These are phyloP conservation scores for Neurospora sp. DNA, from an alignment of 495 filamentous ascomycete genomes.

Conservation along the genomic window DNA sequence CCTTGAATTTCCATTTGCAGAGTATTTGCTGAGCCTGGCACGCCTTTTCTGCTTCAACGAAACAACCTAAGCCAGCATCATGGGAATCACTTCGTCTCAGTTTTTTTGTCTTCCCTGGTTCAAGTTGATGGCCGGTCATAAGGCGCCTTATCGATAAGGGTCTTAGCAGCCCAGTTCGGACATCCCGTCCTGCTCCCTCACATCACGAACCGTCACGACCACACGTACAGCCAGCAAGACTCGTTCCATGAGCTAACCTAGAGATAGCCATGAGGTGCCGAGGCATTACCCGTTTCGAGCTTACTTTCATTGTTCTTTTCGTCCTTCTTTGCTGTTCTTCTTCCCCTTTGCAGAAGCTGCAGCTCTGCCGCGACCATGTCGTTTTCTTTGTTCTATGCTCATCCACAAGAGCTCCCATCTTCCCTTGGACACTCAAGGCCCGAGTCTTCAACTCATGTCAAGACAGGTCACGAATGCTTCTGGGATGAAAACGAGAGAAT, in stretches of 20 bases:
- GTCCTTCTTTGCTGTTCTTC: not conserved
- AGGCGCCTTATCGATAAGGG: not conserved
- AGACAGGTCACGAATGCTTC: not conserved
- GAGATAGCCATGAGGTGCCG: not conserved
- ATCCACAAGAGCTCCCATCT: not conserved
- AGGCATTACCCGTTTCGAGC: not conserved
- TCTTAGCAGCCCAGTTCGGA: not conserved
- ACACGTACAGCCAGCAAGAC: not conserved
- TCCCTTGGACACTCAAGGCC: not conserved
- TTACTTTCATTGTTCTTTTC: not conserved
- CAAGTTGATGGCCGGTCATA: not conserved
- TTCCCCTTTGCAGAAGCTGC: not conserved
- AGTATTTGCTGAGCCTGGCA: not conserved
- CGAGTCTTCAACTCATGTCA: not conserved
- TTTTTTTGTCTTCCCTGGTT: not conserved
- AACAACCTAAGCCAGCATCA: not conserved
- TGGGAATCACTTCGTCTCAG: not conserved
- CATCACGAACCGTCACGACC: not conserved
- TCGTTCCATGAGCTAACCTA: not conserved
- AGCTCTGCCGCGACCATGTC: not conserved
- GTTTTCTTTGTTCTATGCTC: not conserved
- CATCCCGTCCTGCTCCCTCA: not conserved
- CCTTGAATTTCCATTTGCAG: not conserved
- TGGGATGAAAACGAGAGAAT: not conserved
- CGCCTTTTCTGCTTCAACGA: not conserved